Percentiles rank a stretch among this genome's conserved stretches.
phyloP scores from a whole-genome alignment of 176 grass and related monocot species.

The Triticum dicoccoides region DNA sequence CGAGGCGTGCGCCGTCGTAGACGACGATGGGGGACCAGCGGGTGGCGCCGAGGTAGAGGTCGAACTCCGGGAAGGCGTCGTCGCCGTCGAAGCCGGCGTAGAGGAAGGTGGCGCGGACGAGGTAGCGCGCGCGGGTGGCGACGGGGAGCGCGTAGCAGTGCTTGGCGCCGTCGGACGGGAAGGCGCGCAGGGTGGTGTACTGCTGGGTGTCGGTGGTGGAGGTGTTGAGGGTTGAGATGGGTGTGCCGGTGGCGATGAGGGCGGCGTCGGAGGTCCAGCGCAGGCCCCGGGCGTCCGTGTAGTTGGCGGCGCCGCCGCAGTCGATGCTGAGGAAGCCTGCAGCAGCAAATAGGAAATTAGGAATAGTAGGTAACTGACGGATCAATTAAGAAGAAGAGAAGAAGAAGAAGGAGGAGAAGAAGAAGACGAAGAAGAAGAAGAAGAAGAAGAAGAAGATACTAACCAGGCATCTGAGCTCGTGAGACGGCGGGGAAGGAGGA shows the following conservation, averaged over 20 bases:
- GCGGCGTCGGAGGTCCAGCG: constrained; percentile 52
- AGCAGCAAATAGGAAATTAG: too few species aligned
- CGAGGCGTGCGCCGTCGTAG: constrained; percentile 47
- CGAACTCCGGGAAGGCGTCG: constrained; percentile 80
- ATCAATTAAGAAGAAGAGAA: too few species aligned
- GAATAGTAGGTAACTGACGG: too few species aligned
- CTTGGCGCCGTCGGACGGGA: constrained; percentile 53
- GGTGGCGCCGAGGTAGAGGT: constrained; percentile 61
- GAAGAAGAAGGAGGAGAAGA: too few species aligned
- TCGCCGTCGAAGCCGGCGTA: constrained; percentile 76
- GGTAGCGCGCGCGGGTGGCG: constrained; percentile 49
- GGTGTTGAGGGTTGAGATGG: constrained; percentile 7
- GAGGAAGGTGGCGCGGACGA: constrained; percentile 52
- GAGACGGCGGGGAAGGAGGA: too few species aligned
- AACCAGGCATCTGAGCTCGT: too few species aligned
- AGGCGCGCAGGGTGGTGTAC: constrained; percentile 53
- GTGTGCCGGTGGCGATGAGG: constrained; percentile 24
- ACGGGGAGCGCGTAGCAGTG: constrained; percentile 70
- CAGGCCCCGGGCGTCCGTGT: constrained; percentile 66
- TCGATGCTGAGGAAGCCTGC: constrained; percentile 75
- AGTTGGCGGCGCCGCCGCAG: constrained; percentile 48
- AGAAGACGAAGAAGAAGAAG: too few species aligned
- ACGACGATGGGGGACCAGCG: constrained; percentile 74
- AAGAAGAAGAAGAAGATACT: too few species aligned
- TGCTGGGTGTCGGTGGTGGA: too few species aligned